These are phyloP conservation scores for Phytophthora vignae DNA, from an alignment of 352 stramenopile species.

Conservation along the genomic window DNA sequence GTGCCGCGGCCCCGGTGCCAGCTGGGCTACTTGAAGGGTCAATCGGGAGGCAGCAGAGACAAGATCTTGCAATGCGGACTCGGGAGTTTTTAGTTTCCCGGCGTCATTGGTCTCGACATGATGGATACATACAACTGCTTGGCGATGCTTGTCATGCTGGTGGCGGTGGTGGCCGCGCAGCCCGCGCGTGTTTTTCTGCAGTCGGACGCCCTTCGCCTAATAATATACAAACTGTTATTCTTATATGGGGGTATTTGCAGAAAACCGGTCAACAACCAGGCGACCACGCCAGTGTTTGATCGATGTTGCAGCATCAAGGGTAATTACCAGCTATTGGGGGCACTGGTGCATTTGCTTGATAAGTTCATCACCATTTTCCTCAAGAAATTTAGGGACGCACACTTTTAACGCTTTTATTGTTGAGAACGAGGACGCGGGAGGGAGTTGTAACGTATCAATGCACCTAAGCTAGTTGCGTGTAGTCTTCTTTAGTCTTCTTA, in stretches of 20 bases:
- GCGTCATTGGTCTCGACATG: slow-evolving; percentile 16
- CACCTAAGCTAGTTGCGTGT: background rate
- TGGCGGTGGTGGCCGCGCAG: slow-evolving; percentile 14
- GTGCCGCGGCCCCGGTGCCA: slow-evolving; percentile 4
- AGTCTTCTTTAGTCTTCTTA: background rate
- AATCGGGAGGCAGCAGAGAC: slow-evolving; percentile 18
- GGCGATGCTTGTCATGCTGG: slow-evolving; percentile 15
- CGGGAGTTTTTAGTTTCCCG: background rate
- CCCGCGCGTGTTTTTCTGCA: slow-evolving; percentile 37
- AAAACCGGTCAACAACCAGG: background rate
- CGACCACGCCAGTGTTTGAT: background rate
- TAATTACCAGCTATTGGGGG: background rate
- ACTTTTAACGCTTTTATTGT: background rate
- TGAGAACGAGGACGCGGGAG: background rate
- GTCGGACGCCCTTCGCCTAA: slow-evolving; percentile 8
- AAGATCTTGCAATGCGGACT: slow-evolving; percentile 13
- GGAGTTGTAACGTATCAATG: background rate
- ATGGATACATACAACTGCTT: slow-evolving; percentile 31
- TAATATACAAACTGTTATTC: background rate
- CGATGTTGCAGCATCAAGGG: background rate
- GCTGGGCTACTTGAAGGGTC: slow-evolving; percentile 14
- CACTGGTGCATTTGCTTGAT: background rate
- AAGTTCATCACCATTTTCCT: too few relatives aligned
- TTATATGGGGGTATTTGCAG: background rate
- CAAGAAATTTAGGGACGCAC: background rate